Base-by-base conservation (phyloP, 345 rosid species). In the Salix caprea region DNA sequence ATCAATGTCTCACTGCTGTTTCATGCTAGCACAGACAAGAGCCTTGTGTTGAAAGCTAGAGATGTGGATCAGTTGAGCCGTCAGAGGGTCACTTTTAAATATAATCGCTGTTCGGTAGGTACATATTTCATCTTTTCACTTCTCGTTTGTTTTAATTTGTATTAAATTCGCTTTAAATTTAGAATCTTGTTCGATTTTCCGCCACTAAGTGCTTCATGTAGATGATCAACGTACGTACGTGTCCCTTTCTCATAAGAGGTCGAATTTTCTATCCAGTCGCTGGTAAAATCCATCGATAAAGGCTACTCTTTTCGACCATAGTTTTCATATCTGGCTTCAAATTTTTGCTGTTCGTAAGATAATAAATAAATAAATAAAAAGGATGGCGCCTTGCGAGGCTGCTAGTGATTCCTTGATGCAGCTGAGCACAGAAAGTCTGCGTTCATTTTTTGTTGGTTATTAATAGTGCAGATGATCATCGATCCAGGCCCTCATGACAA, bases 1-100 rank as follows among this genome's bases (percentile, higher is more conserved):
- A 64, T 88, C 90, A 77, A 40, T 86, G 89, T 84, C 84, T 81
- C 78, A 7, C 70, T 54, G 48, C 67, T 82, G 87, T 82, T 87
- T 73, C 26, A 67, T 42, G 75, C 78, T 46, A 30, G 72, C 74
- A 16, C 15, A 81, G 74, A 69, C 71, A 69, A 40, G 65, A 72
- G 58, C 61, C 46, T 66, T 26, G 32, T 65, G 0, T 13, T 48
- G 60, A 32, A 70, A 62, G 18, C 44, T 36, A 14, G 56, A 42
- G 23, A 54, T 62, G 14, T 9, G 1, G 37, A 58, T 24, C 64
- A 58, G 64, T n/a, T 58, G 12, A 42, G 46, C 14, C 4, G 13
- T 11, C 11, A 11, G 64, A 26, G 64, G 64, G 28, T 58, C 64
- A 58, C 64, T 58, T 9, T 58, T 23, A 58, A 2, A 12, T 42